Evolutionary conservation across 2,329 filamentous ascomycete genomes (phyloP).

Genomic region (Hypoxylon sp.): DNA sequence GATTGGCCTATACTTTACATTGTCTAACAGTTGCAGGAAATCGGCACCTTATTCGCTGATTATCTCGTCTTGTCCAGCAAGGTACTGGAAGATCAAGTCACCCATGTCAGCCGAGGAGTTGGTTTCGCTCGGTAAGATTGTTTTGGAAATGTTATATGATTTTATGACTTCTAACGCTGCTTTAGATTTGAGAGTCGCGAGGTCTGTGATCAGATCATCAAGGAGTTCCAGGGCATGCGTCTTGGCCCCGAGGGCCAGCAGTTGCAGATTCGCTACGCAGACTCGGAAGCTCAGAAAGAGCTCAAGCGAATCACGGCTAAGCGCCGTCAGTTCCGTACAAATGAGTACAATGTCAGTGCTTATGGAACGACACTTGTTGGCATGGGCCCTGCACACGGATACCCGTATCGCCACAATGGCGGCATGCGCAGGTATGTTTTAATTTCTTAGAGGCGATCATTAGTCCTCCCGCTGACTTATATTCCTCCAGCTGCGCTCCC

Average conservation of each 20-base stretch:
- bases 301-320: slow-evolving; percentile 97
- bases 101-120: slow-evolving; percentile 92
- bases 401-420: slow-evolving; percentile 57
- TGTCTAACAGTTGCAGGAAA: slow-evolving; percentile 66
- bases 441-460: slow-evolving; percentile 17
- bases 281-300: slow-evolving; percentile 96
- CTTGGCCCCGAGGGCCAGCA: slow-evolving; percentile 85
- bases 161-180: slow-evolving; percentile 46
- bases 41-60: slow-evolving; percentile 82
- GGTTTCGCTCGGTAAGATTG: slow-evolving; percentile 89
- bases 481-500: slow-evolving; percentile 25
- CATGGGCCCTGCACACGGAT: slow-evolving; percentile 64
- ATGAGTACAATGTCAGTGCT: slow-evolving; percentile 88
- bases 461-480: slow-evolving; percentile 22
- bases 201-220: slow-evolving; percentile 90
- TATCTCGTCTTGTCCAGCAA: slow-evolving; percentile 92
- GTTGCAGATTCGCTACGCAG: slow-evolving; percentile 95
- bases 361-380: slow-evolving; percentile 75
- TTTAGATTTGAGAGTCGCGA: slow-evolving; percentile 89
- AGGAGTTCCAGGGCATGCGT: slow-evolving; percentile 84
- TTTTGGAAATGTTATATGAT: slow-evolving; percentile 2
- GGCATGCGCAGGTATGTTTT: slow-evolving; percentile 45
- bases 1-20: slow-evolving; percentile 9
- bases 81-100: slow-evolving; percentile 89
- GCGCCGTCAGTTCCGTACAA: slow-evolving; percentile 93